Evolutionary conservation across 1,139 yeast species (phyloP), one percentile per base, ranked within the genome.

Genomic region (Zhuliangozyma parablackwelliae): DNA sequence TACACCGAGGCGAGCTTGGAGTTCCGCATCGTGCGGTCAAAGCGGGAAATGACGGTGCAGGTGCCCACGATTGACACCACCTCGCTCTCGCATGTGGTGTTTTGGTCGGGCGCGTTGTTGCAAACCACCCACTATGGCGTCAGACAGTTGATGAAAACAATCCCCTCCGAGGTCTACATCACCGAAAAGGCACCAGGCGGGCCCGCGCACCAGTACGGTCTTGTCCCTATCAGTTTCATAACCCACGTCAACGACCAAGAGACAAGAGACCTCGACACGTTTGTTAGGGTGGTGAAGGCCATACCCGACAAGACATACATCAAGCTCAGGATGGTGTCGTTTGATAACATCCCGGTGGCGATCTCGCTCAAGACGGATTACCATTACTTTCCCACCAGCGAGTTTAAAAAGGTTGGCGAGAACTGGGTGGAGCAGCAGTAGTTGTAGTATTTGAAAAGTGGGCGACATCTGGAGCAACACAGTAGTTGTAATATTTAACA

Each of bases 321-420:
- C 48, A 85, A 88, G 54, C 65, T 89, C 45, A 75, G 96, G 47
- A 64, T 85, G 34, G 92, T 88, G 32, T 80, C 95, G 1, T 87
- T 84, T 59, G 96, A 89, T 49, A 82, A 82, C 44, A 80, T 87
- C 21, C 96, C 96, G 10, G 76, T 80, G 50, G 96, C 96, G 2
- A 80, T 84, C 38, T 82, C 96, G 1, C 62, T 89, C 51, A 88
- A 88, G 59, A 87, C 95, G 1, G 87, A 87, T 56, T 86, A 87
- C 52, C 97, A 89, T 56, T 90, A 89, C 56, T 89, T 86, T 71
- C 95, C 95, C 31, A 88, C 96, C 1, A 71, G 78, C 9, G 90
- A 83, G 53, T 58, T 86, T 47, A 72, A 67, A 45, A 75, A 72
- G 48, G 56, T 48, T 2, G 54, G 61, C 7, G 70, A 69, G 10